Evolutionary conservation across 2,329 filamentous ascomycete genomes (phyloP).

Genomic region (Fusarium liriodendri): DNA sequence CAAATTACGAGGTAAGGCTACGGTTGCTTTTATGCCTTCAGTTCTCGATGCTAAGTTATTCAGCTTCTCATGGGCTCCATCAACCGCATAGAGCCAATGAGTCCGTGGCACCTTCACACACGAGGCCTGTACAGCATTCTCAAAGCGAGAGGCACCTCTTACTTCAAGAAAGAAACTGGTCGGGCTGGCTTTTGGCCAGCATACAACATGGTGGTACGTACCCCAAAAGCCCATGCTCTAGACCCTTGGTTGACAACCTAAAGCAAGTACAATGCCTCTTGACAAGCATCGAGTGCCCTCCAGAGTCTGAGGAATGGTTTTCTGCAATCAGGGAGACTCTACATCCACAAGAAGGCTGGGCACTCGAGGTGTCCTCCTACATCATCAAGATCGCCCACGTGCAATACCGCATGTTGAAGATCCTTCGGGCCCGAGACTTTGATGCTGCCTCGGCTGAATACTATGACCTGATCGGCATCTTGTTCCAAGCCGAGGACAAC

Average conservation of each 20-base stretch:
- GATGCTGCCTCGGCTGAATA: conserved; percentile 45
- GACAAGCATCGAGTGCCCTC: conserved; percentile 47
- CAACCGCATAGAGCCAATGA: conserved; percentile 35
- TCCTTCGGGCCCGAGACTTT: conserved; percentile 45
- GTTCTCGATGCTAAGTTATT: not conserved
- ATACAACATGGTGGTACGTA: conserved; percentile 52
- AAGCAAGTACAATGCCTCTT: conserved; percentile 54
- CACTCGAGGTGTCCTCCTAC: conserved; percentile 44
- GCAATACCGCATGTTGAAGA: conserved; percentile 42
- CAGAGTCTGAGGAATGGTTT: conserved; percentile 52
- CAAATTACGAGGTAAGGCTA: conserved; percentile 52
- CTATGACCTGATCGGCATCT: conserved; percentile 36
- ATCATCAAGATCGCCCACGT: conserved; percentile 44
- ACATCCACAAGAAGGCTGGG: conserved; percentile 42
- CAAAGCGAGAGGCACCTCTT: conserved; percentile 46
- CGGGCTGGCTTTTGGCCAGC: conserved; percentile 53
- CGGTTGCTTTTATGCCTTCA: too few species aligned
- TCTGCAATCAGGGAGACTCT: conserved; percentile 42
- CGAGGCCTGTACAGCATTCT: conserved; percentile 52
- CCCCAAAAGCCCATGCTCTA: not conserved
- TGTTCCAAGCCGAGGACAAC: conserved; percentile 41
- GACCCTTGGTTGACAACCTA: conserved; percentile 15
- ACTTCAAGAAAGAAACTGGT: conserved; percentile 38
- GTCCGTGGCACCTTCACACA: conserved; percentile 53
- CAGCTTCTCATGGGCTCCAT: conserved; percentile 49